Base-by-base conservation (phyloP, 2,329 filamentous ascomycete species). In the Aspergillus awamori region DNA sequence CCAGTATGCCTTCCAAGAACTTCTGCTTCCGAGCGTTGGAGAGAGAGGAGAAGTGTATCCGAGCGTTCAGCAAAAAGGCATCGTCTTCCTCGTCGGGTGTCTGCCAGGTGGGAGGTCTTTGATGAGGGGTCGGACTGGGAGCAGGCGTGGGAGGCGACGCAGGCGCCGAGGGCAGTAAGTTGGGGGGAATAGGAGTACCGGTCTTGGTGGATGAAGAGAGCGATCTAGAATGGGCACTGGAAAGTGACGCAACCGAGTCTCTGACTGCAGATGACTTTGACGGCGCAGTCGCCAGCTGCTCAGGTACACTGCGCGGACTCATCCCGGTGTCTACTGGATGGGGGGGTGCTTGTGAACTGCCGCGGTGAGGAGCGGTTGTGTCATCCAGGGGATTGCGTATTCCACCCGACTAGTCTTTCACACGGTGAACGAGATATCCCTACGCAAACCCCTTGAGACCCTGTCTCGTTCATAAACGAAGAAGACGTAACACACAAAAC, bases 1-100 rank as follows among this genome's bases (percentile, higher is more conserved):
- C 96, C 66, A 99, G 82, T 60, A 99, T 82, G 74, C 97, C 93
- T 54, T 92, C 92, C 61, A 99, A 81, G 70, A 96, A 86, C 41
- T 91, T 86, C 70, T 93, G 91, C 60, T 91, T 87, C 77, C 94
- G 90, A 0, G 87, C 85, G 24, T 89, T 86, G 60, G 88, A 89
- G 76, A 92, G 88, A 58, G 89, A 87, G 70, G 88, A 87, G 73
- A 98, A 98, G 70, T 93, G 87, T 63, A 89, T 86, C 63, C 91
- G 86, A 60, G 95, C 87, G 72, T 93, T 89, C 66, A 91, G 84
- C 58, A 96, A 84, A 69, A 94, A 91, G 66, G 89, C 86, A 73
- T 96, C 92, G 74, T 97, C 92, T 71, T 92, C 87, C 62, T 89
- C 88, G 20, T 76, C 75, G 30, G 73, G 66, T 24, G 73, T 74